phyloP scores from a whole-genome alignment of 176 grass and related monocot species.

The Areca catechu region DNA sequence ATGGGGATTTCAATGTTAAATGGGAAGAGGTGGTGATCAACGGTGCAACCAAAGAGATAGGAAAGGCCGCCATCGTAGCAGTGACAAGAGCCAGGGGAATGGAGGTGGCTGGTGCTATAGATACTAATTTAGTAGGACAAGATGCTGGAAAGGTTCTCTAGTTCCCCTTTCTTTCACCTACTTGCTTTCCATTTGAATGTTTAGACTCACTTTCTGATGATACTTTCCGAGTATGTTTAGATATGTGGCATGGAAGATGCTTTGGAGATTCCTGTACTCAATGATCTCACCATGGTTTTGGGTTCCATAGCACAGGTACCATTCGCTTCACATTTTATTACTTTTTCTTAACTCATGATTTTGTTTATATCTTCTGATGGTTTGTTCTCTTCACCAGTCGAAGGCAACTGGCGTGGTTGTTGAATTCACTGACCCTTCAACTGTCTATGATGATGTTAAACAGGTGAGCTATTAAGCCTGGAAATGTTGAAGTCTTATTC shows the following conservation, averaged over 20 bases:
- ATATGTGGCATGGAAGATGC: slow-evolving; percentile 75
- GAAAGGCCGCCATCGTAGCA: slow-evolving; percentile 45
- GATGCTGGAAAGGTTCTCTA: slow-evolving; percentile 63
- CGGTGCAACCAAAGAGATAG: slow-evolving; percentile 61
- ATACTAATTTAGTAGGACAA: slow-evolving; percentile 40
- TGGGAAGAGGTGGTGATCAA: slow-evolving; percentile 50
- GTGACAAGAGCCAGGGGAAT: slow-evolving; percentile 72
- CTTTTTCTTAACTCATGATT: too few relatives aligned
- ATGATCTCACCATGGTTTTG: slow-evolving; percentile 84
- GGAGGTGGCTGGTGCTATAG: slow-evolving; percentile 67
- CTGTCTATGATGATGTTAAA: slow-evolving; percentile 85
- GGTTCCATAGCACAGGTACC: slow-evolving; percentile 73
- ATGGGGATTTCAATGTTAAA: slow-evolving; percentile 4
- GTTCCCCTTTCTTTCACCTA: background rate
- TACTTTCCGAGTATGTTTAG: slow-evolving; percentile 16
- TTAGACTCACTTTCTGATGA: too few relatives aligned
- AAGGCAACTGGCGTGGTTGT: slow-evolving; percentile 69
- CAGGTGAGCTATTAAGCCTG: slow-evolving; percentile 31
- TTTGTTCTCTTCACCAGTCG: slow-evolving; percentile 28
- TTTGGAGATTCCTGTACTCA: slow-evolving; percentile 81
- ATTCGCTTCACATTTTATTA: background rate
- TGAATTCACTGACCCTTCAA: slow-evolving; percentile 72
- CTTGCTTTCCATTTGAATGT: background rate
- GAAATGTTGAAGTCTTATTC: too few relatives aligned
- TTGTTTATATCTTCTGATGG: too few relatives aligned